Evolutionary conservation across 2,329 filamentous ascomycete species (phyloP).

Genomic region (Penicillium decumbens): DNA sequence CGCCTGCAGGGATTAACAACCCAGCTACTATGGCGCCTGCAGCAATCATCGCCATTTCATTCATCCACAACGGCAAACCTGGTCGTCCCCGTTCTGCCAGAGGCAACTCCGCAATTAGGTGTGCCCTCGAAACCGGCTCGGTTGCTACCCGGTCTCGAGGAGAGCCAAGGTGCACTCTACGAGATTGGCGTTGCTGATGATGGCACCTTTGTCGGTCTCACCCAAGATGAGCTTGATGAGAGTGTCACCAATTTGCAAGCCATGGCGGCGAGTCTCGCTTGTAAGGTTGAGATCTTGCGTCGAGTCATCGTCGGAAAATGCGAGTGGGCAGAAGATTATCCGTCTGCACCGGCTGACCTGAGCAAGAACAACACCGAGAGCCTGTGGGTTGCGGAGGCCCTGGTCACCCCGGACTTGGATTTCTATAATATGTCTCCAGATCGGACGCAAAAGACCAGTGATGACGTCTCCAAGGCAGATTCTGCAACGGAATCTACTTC

Average conservation of each 20-base stretch:
- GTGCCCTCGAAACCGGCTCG: conserved; percentile 51
- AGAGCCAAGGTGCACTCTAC: conserved; percentile 88
- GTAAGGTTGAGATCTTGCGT: conserved; percentile 73
- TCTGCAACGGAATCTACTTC: neutral
- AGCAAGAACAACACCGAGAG: conserved; percentile 45
- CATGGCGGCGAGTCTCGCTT: conserved; percentile 92
- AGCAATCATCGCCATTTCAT: conserved; percentile 91
- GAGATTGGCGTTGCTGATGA: conserved; percentile 96
- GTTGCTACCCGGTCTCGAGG: conserved; percentile 72
- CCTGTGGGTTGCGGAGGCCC: conserved; percentile 83
- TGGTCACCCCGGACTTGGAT: conserved; percentile 70
- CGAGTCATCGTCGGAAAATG: conserved; percentile 82
- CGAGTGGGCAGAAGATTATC: conserved; percentile 48
- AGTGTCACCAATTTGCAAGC: conserved; percentile 77
- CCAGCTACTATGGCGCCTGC: conserved; percentile 87
- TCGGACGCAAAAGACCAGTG: conserved; percentile 1
- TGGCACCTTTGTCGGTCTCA: conserved; percentile 81
- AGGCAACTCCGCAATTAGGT: conserved; percentile 56
- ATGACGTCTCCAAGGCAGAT: neutral
- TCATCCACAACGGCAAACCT: conserved; percentile 70
- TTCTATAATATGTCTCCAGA: conserved; percentile 29
- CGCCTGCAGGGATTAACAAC: conserved; percentile 88
- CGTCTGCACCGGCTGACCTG: conserved; percentile 17
- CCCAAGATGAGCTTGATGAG: conserved; percentile 86
- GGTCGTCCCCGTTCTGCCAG: conserved; percentile 69